phyloP scores from a whole-genome alignment of 2,329 filamentous ascomycete species.

The Pseudogymnoascus sp. region DNA sequence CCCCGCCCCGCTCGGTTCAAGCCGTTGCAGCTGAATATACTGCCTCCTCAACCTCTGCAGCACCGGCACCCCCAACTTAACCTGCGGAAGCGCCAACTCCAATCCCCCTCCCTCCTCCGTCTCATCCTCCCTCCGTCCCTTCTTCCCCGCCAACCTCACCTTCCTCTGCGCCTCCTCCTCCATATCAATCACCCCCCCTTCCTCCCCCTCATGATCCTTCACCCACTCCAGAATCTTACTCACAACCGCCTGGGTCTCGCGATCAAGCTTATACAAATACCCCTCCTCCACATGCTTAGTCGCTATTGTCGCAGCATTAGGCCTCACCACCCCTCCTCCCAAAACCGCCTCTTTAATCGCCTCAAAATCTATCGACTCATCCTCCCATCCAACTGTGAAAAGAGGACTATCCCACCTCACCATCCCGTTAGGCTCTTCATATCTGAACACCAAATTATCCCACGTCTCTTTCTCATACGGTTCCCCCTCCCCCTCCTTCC shows the following conservation, averaged over 20 bases:
- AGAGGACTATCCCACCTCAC: conserved; percentile 75
- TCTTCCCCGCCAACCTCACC: conserved; percentile 52
- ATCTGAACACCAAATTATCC: conserved; percentile 48
- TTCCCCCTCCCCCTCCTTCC: conserved; percentile 26
- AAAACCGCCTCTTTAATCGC: conserved; percentile 66
- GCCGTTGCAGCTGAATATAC: conserved; percentile 66
- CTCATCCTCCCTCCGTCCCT: conserved; percentile 22
- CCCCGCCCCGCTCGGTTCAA: conserved; percentile 49
- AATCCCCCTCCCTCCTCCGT: conserved; percentile 37
- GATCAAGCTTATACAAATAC: conserved; percentile 73
- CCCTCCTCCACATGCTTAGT: conserved; percentile 56
- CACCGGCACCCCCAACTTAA: conserved; percentile 61
- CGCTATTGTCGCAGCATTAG: conserved; percentile 67
- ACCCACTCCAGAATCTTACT: conserved; percentile 60
- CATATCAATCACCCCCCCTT: conserved; percentile 44
- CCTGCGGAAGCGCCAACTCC: conserved; percentile 55
- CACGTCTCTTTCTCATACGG: conserved; percentile 24
- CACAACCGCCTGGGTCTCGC: conserved; percentile 68
- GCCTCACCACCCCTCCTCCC: conserved; percentile 49
- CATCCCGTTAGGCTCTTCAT: conserved; percentile 83
- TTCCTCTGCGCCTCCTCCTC: conserved; percentile 34
- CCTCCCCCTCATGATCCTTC: conserved; percentile 52
- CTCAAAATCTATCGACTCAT: conserved; percentile 57
- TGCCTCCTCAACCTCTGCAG: conserved; percentile 69
- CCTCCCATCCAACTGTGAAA: conserved; percentile 70